A percentile compares a stretch with the other conserved stretches of the same genome.
These are phyloP conservation scores for Onygenales sp. DNA, from an alignment of 2,329 filamentous ascomycete species.

Conservation along the genomic window DNA sequence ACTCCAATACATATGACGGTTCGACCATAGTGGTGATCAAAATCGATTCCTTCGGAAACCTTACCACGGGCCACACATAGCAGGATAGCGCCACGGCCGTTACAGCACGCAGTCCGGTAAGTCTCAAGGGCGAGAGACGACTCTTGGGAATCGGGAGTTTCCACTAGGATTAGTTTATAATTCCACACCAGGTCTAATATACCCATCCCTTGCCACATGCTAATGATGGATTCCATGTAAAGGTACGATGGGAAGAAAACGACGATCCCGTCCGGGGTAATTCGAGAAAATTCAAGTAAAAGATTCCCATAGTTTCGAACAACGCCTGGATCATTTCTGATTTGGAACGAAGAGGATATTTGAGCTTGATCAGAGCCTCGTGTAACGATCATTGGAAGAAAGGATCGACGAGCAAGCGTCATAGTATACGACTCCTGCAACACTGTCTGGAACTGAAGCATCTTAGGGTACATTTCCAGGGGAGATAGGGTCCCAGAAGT, in stretches of 20 bases:
- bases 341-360: conserved; percentile 88
- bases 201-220: conserved; percentile 98
- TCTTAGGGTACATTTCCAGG: conserved; percentile 97
- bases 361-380: conserved; percentile 88
- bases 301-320: conserved; percentile 93
- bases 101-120: conserved; percentile 94
- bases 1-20: conserved; percentile 95
- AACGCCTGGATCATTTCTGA: conserved; percentile 91
- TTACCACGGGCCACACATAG: conserved; percentile 95
- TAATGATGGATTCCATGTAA: conserved; percentile 99
- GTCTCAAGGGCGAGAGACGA: conserved; percentile 92
- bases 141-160: conserved; percentile 95
- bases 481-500: conserved; percentile 96
- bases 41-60: conserved; percentile 96
- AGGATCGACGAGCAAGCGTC: conserved; percentile 89
- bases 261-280: conserved; percentile 95
- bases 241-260: conserved; percentile 98
- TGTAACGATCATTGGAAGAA: conserved; percentile 95
- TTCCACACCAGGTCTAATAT: conserved; percentile 98
- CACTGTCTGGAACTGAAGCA: conserved; percentile 87
- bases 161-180: conserved; percentile 94
- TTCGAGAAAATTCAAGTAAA: conserved; percentile 86
- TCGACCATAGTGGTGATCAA: conserved; percentile 95
- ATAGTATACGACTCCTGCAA: conserved; percentile 96
- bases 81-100: conserved; percentile 84